Base-by-base conservation (phyloP, 208 protist species). In the Leishmania tarentolae region DNA sequence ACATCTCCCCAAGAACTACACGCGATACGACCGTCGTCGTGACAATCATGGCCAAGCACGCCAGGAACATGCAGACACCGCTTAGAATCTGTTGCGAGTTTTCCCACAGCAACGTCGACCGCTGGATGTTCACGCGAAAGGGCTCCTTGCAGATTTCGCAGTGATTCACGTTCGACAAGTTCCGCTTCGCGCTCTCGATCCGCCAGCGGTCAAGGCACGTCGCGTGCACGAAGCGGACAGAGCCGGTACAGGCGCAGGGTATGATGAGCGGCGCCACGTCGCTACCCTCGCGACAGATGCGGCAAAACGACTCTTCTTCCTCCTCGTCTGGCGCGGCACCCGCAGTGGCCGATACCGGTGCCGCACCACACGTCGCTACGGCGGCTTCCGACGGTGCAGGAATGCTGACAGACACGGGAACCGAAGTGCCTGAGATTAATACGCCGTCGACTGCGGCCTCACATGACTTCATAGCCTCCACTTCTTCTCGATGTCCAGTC, bases 201-300 rank as follows among this genome's bases (percentile, higher is more conserved):
- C 94, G 88, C 92, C 94, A 97, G 81, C 81, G 88, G 75, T 96
- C 91, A 42, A 97, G 89, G 73, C 94, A 97, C 46, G 68, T 83
- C 71, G 83, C 80, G 83, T 97, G 94, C 47, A 97, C 88, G 75
- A 89, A 97, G 68, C 90, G 91, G 4, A 95, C 85, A 24, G 91
- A 94, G 17, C 94, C 94, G 52, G 90, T 90, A 77, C 94, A 97
- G 31, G 71, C 76, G 63, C 94, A 97, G 28, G 94, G 94, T 6
- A 87, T 79, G 52, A 97, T 89, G 66, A 97, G 87, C 28, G 80
- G 75, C 52, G 93, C 92, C 59, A 88, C 80, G 73, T 87, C 87
- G 11, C 86, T 88, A 15, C 74, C 87, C 8, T 91, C 92, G 0
- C 87, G 87, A 77, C 93, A 97, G 68, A 97, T 97, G 40, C 93